A percentile compares a stretch with the other conserved stretches of the same genome.
Evolutionary conservation across 2,329 filamentous ascomycete species (phyloP).

Genomic region (Aschersonia sp.): DNA sequence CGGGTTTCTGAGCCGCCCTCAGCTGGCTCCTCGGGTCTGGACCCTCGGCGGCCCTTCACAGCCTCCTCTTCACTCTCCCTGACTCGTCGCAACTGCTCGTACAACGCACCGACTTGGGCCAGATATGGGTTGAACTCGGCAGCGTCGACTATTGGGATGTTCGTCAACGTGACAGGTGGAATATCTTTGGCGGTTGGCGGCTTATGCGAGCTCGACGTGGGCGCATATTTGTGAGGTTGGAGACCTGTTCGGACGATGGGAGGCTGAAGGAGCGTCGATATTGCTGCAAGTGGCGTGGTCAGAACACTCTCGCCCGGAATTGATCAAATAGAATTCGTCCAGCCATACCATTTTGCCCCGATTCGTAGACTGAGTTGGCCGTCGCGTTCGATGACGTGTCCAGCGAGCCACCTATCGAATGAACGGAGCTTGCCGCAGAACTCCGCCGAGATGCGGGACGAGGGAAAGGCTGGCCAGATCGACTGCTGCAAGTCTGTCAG

Average conservation of each 20-base stretch:
- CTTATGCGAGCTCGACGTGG: conserved; percentile 57
- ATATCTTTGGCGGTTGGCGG: conserved; percentile 81
- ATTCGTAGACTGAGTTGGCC: conserved; percentile 47
- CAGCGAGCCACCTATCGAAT: conserved; percentile 72
- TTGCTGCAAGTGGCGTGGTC: conserved; percentile 37
- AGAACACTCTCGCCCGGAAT: neutral
- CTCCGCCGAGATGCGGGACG: conserved; percentile 47
- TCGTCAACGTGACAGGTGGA: conserved; percentile 80
- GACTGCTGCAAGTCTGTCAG: conserved; percentile 17
- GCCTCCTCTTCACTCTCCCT: conserved; percentile 63
- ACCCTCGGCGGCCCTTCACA: conserved; percentile 23
- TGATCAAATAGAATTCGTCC: neutral
- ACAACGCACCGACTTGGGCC: conserved; percentile 69
- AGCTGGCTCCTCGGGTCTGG: conserved; percentile 26
- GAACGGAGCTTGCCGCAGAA: conserved; percentile 76
- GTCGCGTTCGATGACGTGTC: conserved; percentile 50
- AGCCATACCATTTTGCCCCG: conserved; percentile 62
- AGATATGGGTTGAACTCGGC: conserved; percentile 76
- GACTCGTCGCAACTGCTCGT: conserved; percentile 75
- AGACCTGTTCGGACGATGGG: conserved; percentile 83
- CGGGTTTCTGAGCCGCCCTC: conserved; percentile 27
- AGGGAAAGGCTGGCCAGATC: conserved; percentile 29
- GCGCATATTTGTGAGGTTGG: conserved; percentile 59
- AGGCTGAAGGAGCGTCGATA: conserved; percentile 83
- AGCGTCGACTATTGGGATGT: conserved; percentile 67